phyloP scores from a whole-genome alignment of 202 grass and related monocot genomes.

The Thinopyrum obtusiflorum region DNA sequence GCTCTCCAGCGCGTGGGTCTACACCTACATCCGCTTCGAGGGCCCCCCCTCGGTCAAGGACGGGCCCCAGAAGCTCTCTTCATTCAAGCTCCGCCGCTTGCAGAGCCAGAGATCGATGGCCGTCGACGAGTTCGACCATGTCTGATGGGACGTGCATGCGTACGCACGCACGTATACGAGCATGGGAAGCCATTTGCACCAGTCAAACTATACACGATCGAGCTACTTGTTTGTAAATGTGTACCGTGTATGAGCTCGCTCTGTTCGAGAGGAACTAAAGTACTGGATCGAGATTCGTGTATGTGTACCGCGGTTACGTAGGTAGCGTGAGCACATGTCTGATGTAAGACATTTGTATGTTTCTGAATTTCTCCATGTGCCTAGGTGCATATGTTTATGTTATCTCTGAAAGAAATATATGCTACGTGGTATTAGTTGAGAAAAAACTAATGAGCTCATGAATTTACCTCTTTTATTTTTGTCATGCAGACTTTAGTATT shows the following conservation, averaged over 20 bases:
- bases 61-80: slow-evolving; percentile 53
- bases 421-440: neutral
- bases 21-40: slow-evolving; percentile 80
- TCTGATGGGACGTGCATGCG: neutral
- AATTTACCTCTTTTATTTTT: neutral
- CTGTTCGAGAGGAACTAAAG: neutral
- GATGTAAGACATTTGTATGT: neutral
- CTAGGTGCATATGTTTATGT: neutral
- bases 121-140: slow-evolving; percentile 50
- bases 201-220: neutral
- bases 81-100: slow-evolving; percentile 91
- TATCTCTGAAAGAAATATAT: neutral
- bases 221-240: neutral
- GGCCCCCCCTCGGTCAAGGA: slow-evolving; percentile 25
- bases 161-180: neutral
- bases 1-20: slow-evolving; percentile 73
- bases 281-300: neutral
- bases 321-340: neutral
- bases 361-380: neutral
- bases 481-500: no score
- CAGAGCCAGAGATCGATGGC: slow-evolving; percentile 60
- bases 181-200: neutral
- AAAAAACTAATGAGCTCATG: neutral
- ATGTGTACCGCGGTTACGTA: neutral
- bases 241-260: slow-evolving; percentile 8